phyloP scores from a whole-genome alignment of 2,329 filamentous ascomycete species.

The Dothistroma pini region DNA sequence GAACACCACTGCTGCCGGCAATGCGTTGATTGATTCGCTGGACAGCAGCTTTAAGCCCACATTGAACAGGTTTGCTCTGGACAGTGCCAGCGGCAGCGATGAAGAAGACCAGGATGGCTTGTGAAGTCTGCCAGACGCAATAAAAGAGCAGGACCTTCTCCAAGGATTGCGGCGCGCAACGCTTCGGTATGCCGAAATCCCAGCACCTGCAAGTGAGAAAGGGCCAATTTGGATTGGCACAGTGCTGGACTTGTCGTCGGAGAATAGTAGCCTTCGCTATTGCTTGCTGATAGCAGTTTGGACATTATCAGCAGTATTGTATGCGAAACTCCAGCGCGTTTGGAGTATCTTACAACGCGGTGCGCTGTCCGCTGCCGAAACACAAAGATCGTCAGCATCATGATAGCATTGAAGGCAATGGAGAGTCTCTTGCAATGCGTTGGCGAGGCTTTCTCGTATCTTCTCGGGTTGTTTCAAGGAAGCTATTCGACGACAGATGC shows the following conservation, averaged over 20 bases:
- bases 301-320: too few relatives aligned
- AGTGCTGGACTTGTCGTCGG: background rate
- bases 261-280: background rate
- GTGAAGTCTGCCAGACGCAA: background rate
- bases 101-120: background rate
- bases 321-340: too few relatives aligned
- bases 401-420: too few relatives aligned
- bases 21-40: constrained; percentile 6
- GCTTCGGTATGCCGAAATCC: background rate
- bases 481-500: too few relatives aligned
- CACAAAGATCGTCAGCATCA: too few relatives aligned
- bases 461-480: too few relatives aligned
- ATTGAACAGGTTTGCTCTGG: background rate
- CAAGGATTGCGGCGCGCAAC: background rate
- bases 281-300: background rate
- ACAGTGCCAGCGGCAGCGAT: background rate
- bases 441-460: too few relatives aligned
- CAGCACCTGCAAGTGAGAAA: background rate
- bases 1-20: background rate
- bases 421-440: too few relatives aligned
- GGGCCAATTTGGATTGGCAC: background rate
- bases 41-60: constrained; percentile 9
- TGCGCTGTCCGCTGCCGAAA: background rate
- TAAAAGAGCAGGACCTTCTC: background rate
- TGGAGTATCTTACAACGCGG: background rate